Evolutionary conservation across 2,329 filamentous ascomycete species (phyloP), one percentile per base, ranked within the genome.

Genomic region (Kalmusia sp.): DNA sequence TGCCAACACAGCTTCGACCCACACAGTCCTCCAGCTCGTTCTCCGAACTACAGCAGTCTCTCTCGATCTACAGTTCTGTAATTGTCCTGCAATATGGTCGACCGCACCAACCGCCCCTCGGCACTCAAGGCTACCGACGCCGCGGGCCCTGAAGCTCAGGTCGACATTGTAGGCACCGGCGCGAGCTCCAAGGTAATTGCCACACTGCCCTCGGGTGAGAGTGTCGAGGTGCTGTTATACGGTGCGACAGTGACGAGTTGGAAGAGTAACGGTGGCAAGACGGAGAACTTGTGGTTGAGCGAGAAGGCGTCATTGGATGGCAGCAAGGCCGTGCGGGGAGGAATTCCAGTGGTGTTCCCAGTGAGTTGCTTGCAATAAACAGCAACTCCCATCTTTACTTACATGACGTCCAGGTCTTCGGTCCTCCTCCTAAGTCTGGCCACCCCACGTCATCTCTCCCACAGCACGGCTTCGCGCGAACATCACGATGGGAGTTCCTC

Each of bases 381-480:
- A 49, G 17, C 30, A 27, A 33, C 28, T 7, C 22, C 27, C 24
- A 17, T 9, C 31, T 41, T 15, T 12, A 21, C 55, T 66, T 28
- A 65, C 55, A 40, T 17, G 12, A 9, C 49, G 8, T 21, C 17
- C 52, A 92, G 92, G 87, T 93, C 72, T 99, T 99, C 72, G 95
- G 95, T 25, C 71, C 71, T 31, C 89, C 89, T 34, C 86, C 89
- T 11, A 87, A 90, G 47, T 82, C 87, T 62, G 87, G 93, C 74
- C 86, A 89, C 61, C 83, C 89, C n/a, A 95, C 92, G 24, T 85
- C 86, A 46, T 80, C 85, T 61, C 88, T 99, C 22, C 88, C 93
- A 3, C 93, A 97, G 78, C 95, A 98, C 79, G 95, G 95, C 63
- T 96, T 99, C 76, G 95, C 93, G 33, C 91, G 95, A 65, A 93